phyloP scores from a whole-genome alignment of 805 yeast species.

The Nakazawaea wyomingensis region DNA sequence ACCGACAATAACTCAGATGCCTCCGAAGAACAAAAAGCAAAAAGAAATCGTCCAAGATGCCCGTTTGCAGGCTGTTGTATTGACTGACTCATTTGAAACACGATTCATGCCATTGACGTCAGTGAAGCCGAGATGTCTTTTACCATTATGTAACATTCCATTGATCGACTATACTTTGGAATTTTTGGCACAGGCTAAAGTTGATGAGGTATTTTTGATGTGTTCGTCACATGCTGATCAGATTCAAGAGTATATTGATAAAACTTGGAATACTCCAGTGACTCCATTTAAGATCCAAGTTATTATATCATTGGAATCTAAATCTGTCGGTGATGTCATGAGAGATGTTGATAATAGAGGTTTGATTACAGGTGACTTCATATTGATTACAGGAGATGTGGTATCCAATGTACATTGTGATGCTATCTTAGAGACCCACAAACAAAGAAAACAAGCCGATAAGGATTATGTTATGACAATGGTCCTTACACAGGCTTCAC shows the following conservation, averaged over 20 bases:
- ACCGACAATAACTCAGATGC: no score
- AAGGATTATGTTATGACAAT: constrained; percentile 91
- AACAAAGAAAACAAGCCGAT: constrained; percentile 64
- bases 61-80: constrained; percentile 87
- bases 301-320: constrained; percentile 76
- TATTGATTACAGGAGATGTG: constrained; percentile 89
- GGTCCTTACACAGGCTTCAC: constrained; percentile 83
- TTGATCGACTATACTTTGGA: constrained; percentile 92
- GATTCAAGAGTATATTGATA: constrained; percentile 74
- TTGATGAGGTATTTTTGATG: constrained; percentile 82
- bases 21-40: constrained; percentile 45
- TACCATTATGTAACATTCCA: constrained; percentile 92
- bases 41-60: constrained; percentile 62
- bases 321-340: constrained; percentile 97
- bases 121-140: constrained; percentile 79
- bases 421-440: constrained; percentile 69
- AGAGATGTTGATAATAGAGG: constrained; percentile 92
- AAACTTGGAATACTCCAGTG: constrained; percentile 60
- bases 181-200: constrained; percentile 86
- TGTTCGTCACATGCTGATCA: constrained; percentile 90
- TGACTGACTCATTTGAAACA: constrained; percentile 90
- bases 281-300: constrained; percentile 81
- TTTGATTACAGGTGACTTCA: constrained; percentile 81
- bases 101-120: constrained; percentile 90
- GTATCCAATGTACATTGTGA: constrained; percentile 85